Base-by-base conservation (phyloP, 331 rosid species). In the Acacia pycnantha region DNA sequence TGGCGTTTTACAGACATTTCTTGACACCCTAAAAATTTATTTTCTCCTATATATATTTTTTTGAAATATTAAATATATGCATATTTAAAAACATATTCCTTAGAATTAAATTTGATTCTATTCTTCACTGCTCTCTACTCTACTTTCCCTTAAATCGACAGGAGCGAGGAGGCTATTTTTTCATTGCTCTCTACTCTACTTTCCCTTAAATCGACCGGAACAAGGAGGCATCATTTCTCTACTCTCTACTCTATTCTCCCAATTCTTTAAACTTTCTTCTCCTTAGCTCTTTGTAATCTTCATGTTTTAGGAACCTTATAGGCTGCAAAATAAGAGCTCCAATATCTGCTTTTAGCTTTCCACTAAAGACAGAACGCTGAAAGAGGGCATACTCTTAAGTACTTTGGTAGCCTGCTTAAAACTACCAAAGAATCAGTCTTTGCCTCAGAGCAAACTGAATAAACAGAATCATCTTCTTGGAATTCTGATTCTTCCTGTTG, bases 321-420 rank as follows among this genome's bases (percentile, higher is more conserved):
- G 97, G 96, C 83, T 90, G 93, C 87, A 86, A 77, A 80, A 87
- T 47, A 72, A 66, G 77, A 78, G 91, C 79, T 64, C 53, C 66
- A 44, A 89, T 37, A 41, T 88, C 92, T 81, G 88, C 93, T 84
- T 84, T 84, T 59, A 95, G 89, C 86, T 88, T 88, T 81, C 98
- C 98, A 18, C 74, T 35, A 27, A 84, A 79, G 77, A 93, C 4
- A 84, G 75, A 81, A 68, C 70, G 86, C 72, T 88, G 92, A 88
- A 93, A 64, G 89, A 74, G 82, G 98, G 98, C 16, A 78, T 73
- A 84, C 85, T 89, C 79, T 69, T 86, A 8, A 95, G 37, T 77
- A 92, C 9, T 71, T 83, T 81, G 78, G 84, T 85, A 64, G 84
- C 85, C 82, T 86, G 89, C 66, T 85, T 93, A 47, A 76, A 85